These are phyloP conservation scores for Apiospora arundinis DNA, from an alignment of 2,329 filamentous ascomycete genomes.

Conservation along the genomic window DNA sequence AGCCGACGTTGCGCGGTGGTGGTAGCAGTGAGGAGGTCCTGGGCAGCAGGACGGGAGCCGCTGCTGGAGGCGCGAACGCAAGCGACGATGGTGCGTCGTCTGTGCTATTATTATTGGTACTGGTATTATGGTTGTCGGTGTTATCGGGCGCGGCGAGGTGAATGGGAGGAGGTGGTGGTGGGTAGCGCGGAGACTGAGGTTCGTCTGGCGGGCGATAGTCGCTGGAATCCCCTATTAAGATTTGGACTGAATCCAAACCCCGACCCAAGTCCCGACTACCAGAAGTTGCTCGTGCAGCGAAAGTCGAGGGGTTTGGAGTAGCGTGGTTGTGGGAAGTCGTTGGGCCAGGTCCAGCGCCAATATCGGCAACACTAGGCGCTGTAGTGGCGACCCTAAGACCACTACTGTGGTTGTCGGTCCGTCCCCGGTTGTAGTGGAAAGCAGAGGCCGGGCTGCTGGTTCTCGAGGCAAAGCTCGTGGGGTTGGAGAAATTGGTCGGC, in stretches of 20 bases:
- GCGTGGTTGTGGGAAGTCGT: conserved; percentile 5
- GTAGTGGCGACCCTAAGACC: conserved; percentile 15
- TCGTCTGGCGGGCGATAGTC: conserved; percentile 20
- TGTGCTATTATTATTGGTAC: conserved; percentile 12
- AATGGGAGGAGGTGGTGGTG: conserved; percentile 8
- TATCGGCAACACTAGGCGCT: conserved; percentile 5
- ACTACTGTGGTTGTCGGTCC: conserved; percentile 15
- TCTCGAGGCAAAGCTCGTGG: conserved; percentile 6
- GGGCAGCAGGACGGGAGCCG: conserved; percentile 24
- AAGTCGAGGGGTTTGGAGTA: conserved; percentile 16
- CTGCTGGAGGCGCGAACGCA: conserved; percentile 27
- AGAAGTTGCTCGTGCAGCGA: conserved; percentile 16
- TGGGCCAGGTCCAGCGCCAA: conserved; percentile 2
- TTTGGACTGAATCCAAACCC: conserved; percentile 13
- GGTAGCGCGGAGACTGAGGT: conserved; percentile 22
- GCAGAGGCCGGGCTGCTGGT: conserved; percentile 21
- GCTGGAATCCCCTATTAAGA: conserved; percentile 21
- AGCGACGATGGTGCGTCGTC: conserved; percentile 28
- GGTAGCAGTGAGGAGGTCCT: conserved; percentile 36
- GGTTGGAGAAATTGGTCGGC: conserved; percentile 18
- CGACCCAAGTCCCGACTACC: conserved; percentile 19
- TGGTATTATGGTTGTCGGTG: conserved; percentile 21
- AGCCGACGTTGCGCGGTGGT: conserved; percentile 32
- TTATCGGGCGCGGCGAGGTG: conserved; percentile 3
- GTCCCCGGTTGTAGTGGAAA: conserved; percentile 25